Evolutionary conservation across 176 grass and related monocot genomes (phyloP), one percentile per base, ranked within the genome.

Genomic region (Typha latifolia): DNA sequence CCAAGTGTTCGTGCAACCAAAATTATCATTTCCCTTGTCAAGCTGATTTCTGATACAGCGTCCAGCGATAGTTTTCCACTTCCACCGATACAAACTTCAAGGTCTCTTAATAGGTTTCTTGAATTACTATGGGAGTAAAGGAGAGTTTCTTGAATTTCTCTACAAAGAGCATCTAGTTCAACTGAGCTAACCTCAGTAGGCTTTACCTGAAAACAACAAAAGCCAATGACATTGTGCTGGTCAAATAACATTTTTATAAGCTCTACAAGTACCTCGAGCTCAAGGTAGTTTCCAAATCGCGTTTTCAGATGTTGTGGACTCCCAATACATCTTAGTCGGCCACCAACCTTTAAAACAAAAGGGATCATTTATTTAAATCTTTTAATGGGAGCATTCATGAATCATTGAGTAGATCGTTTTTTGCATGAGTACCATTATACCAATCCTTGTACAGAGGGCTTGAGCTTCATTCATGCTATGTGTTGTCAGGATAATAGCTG

Each of bases 381-480:
- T 37, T 37, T 37, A 37, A 2, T 6, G 7, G 34, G 5, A 37
- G 4, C 34, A 37, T 37, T 37, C 34, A 37, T 4, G 7, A 37
- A 37, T 37, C 5, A 4, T 37, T 37, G 34, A 72, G 37, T 49
- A 49, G 52, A 7, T 7, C 3, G 9, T 56, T 1, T 56, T 56
- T 20, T 8, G 51, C 22, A 73, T 2, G 62, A 27, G 37, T 83
- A 83, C 81, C 81, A 83, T 83, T 51, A 83, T 78, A 51, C 81
- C 81, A 64, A 83, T 83, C 48, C 81, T 68, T 4, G 74, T 83
- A 51, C 81, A 83, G 15, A 83, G 76, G 24, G 81, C 81, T 47
- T 83, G 81, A 65, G 81, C 81, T 67, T 83, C 81, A 68, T 83
- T 83, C 81, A 83, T 83, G 81, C 81, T 83, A 69, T 83, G 81